Conservation (phyloP, 306 rosid genomes). For the Echinosophora koreensis region DNA sequence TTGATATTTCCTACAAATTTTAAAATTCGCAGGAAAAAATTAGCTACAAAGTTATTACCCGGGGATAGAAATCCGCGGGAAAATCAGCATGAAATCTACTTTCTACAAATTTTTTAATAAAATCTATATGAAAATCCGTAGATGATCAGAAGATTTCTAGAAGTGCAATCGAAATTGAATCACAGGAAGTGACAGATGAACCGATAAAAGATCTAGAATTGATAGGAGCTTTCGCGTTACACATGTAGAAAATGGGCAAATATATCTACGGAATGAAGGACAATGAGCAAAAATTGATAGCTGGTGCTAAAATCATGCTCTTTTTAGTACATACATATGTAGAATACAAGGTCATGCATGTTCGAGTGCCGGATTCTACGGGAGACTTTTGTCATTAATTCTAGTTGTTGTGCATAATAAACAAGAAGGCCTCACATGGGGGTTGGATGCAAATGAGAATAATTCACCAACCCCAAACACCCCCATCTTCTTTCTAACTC, state of each 20-base stretch:
- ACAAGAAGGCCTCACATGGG: constrained; percentile 67
- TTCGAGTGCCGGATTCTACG: constrained; percentile 66
- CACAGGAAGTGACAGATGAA: background rate
- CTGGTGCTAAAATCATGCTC: background rate
- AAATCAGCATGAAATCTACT: too few relatives aligned
- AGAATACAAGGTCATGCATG: constrained; percentile 58
- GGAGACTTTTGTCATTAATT: constrained; percentile 53
- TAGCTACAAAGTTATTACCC: too few relatives aligned
- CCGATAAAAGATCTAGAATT: background rate
- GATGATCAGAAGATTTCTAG: too few relatives aligned
- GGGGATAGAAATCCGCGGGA: too few relatives aligned
- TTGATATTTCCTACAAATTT: too few relatives aligned
- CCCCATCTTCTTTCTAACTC: constrained; percentile 46
- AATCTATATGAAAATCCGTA: too few relatives aligned
- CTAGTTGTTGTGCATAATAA: constrained; percentile 37
- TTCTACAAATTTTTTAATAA: too few relatives aligned
- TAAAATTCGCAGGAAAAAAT: too few relatives aligned
- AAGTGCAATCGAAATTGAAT: constrained; percentile 18
- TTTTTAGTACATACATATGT: constrained; percentile 30
- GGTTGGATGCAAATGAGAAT: constrained; percentile 53
- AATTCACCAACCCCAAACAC: constrained; percentile 65
- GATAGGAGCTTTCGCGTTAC: background rate
- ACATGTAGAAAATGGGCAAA: background rate
- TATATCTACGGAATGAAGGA: constrained; percentile 4
- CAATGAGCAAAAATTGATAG: constrained; percentile 19